phyloP scores from a whole-genome alignment of 2,329 filamentous ascomycete genomes.

The Fusarium buxicola region DNA sequence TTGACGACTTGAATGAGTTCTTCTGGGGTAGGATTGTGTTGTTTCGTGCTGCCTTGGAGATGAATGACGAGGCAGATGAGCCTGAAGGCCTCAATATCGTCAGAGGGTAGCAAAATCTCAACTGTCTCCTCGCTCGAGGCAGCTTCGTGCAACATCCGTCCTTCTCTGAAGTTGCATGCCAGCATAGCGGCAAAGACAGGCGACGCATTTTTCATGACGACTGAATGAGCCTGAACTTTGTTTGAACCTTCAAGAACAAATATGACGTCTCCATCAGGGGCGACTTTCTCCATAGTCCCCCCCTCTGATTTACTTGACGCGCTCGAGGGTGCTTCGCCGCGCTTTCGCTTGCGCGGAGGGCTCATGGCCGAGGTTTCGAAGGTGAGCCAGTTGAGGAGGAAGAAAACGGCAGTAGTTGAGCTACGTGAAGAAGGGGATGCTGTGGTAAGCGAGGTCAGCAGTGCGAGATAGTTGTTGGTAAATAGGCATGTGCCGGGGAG shows the following conservation, averaged over 20 bases:
- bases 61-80: constrained; percentile 14
- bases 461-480: no score
- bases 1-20: not conserved
- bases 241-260: constrained; percentile 5
- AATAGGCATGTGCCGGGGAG: no score
- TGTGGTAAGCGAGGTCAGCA: no score
- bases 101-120: constrained; percentile 13
- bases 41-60: not conserved
- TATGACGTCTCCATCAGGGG: constrained; percentile 14
- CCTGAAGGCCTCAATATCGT: constrained; percentile 14
- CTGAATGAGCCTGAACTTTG: constrained; percentile 13
- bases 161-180: constrained; percentile 15
- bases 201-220: constrained; percentile 9
- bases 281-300: not conserved
- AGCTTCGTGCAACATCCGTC: not conserved
- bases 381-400: no score
- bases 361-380: no score
- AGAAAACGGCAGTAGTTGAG: no score
- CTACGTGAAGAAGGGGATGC: not conserved
- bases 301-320: not conserved
- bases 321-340: not conserved
- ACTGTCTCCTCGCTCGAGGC: not conserved
- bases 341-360: not conserved
- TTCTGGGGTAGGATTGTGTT: not conserved
- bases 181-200: constrained; percentile 6